Percentiles rank a stretch among this genome's conserved stretches.
These are phyloP conservation scores for Bruguiera hainesii DNA, from an alignment of 441 rosid species.

Conservation along the genomic window DNA sequence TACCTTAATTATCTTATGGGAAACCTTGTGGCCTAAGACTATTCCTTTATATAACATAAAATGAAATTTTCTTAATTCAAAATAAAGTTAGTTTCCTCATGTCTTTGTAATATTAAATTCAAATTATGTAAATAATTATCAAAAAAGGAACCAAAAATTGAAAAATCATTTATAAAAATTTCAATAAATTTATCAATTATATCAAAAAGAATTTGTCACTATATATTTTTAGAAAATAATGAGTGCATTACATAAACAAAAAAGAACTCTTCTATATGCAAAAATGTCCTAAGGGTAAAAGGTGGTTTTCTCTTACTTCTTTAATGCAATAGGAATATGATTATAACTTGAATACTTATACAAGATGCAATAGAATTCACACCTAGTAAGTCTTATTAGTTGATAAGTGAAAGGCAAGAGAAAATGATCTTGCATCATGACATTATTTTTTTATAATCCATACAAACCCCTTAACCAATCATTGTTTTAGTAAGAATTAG, in stretches of 20 bases:
- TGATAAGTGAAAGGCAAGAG: neutral
- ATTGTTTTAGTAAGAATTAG: neutral
- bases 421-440: neutral
- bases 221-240: neutral
- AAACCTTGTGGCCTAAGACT: no score
- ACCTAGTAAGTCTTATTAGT: neutral
- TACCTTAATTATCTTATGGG: no score
- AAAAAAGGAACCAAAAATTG: neutral
- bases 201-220: neutral
- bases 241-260: neutral
- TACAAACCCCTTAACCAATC: neutral
- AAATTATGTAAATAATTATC: neutral
- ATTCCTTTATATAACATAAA: no score
- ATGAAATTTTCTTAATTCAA: neutral
- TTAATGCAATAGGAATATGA: neutral
- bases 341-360: neutral
- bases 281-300: neutral
- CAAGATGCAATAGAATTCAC: neutral
- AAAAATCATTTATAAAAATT: slow-evolving; percentile 2
- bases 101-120: neutral
- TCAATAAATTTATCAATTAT: neutral
- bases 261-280: neutral
- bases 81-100: neutral
- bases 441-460: neutral
- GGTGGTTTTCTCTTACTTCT: neutral